Conservation (phyloP, 139 green algal species). For the Coccomyxa sp. region DNA sequence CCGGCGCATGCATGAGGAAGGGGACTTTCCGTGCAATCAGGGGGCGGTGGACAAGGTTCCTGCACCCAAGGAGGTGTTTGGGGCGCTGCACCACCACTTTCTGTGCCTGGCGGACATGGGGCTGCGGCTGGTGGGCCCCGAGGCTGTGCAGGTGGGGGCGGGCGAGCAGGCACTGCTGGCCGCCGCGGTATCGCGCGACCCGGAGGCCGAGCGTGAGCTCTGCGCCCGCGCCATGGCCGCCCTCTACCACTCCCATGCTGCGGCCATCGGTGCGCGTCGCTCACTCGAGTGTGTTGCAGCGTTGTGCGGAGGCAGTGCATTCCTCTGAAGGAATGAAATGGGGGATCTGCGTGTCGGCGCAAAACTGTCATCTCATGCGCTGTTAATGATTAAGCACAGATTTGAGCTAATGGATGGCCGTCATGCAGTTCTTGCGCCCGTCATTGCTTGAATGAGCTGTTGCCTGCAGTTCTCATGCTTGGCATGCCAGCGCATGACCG, state of each 20-base stretch:
- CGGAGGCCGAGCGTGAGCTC: conserved; percentile 51
- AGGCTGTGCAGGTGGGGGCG: neutral
- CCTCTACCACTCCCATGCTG: conserved; percentile 63
- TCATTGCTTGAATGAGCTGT: no score
- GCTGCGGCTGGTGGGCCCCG: conserved; percentile 12
- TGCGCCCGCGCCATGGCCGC: conserved; percentile 82
- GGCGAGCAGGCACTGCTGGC: neutral
- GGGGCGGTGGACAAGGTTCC: conserved; percentile 60
- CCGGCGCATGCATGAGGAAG: no score
- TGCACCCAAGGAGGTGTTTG: conserved; percentile 74
- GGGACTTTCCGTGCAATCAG: conserved; percentile 6
- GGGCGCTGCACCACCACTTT: conserved; percentile 71
- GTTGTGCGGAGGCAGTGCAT: neutral
- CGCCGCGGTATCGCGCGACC: conserved; percentile 17
- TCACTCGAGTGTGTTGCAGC: neutral
- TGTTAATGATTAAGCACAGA: no score
- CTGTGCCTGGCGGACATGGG: conserved; percentile 57
- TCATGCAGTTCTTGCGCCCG: no score
- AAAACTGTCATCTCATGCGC: no score
- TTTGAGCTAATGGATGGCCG: no score
- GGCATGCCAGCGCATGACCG: no score
- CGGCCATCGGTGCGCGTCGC: conserved; percentile 31
- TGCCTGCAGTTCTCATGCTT: no score
- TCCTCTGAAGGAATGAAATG: neutral
- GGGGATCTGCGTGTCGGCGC: no score